Evolutionary conservation across 768 basidiomycete species (phyloP).

Genomic region (Mycena sanguinolenta): DNA sequence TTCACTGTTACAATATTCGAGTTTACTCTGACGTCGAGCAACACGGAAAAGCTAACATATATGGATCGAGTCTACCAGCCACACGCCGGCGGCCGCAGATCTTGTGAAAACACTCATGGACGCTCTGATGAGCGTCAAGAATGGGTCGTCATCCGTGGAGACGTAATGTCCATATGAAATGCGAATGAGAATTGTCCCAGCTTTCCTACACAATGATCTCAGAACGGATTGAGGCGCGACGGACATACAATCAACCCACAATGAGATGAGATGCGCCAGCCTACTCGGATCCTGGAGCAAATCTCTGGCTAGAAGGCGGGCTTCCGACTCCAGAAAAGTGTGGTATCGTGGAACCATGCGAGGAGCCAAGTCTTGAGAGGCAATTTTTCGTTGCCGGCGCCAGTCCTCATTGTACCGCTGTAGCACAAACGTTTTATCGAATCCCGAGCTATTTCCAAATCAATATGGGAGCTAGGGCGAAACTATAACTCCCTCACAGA

Average conservation of each 20-base stretch:
- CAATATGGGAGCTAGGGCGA: background rate
- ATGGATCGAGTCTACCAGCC: constrained; percentile 12
- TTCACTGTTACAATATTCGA: constrained; percentile 15
- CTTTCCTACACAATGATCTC: background rate
- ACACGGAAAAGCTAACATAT: background rate
- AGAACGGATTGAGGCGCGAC: background rate
- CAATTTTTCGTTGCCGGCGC: constrained; percentile 7
- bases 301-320: background rate
- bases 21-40: background rate
- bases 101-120: constrained; percentile 7
- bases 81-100: constrained; percentile 1
- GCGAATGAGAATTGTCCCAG: constrained; percentile 16
- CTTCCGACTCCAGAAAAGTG: background rate
- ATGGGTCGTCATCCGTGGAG: background rate
- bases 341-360: constrained; percentile 6
- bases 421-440: constrained; percentile 1
- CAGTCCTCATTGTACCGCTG: background rate
- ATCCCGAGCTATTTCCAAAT: background rate
- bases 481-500: background rate
- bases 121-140: background rate
- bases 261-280: background rate
- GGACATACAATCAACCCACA: background rate
- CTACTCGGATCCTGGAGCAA: background rate
- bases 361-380: constrained; percentile 3
- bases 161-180: constrained; percentile 22